Conservation (phyloP, 2,329 filamentous ascomycete genomes). For the Scedosporium aurantiacum region DNA sequence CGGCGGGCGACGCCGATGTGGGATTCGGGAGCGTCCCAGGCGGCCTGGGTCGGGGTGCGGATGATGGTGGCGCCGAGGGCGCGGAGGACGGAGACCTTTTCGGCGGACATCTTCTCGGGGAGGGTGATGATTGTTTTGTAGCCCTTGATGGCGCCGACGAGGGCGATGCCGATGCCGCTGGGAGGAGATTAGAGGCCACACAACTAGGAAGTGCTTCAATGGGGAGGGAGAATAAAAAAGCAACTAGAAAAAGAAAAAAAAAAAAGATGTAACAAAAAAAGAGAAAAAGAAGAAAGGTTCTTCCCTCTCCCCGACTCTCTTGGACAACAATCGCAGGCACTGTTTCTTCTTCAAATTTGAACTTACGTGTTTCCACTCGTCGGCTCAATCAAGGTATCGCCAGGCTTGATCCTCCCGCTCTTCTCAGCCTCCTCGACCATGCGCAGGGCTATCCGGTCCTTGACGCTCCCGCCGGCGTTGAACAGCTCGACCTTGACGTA, state of each 20-base stretch:
- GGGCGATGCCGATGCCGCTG: slow-evolving; percentile 79
- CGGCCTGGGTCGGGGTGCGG: slow-evolving; percentile 88
- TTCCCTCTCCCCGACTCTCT: not conserved
- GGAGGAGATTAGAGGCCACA: too few relatives aligned
- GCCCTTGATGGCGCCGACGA: slow-evolving; percentile 90
- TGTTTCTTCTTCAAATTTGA: not conserved
- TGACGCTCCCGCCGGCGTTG: slow-evolving; percentile 88
- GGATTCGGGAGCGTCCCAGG: slow-evolving; percentile 87
- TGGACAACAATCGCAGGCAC: not conserved
- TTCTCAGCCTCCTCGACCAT: slow-evolving; percentile 97
- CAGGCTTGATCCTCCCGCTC: slow-evolving; percentile 87
- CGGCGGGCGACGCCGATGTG: slow-evolving; percentile 91
- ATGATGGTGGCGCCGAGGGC: slow-evolving; percentile 96
- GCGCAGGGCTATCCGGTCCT: slow-evolving; percentile 87
- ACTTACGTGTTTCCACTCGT: slow-evolving; percentile 82
- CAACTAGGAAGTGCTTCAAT: not conserved
- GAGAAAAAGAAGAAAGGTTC: too few relatives aligned
- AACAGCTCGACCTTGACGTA: slow-evolving; percentile 90
- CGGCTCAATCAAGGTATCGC: slow-evolving; percentile 93
- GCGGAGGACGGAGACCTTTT: slow-evolving; percentile 91
- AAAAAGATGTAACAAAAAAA: slow-evolving; percentile 10
- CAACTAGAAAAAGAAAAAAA: not conserved
- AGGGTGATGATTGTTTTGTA: slow-evolving; percentile 99
- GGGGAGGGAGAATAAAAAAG: not conserved
- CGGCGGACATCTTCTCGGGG: slow-evolving; percentile 97